Evolutionary conservation across 2,329 filamentous ascomycete genomes (phyloP).

Genomic region (Pseudopithomyces chartarum): DNA sequence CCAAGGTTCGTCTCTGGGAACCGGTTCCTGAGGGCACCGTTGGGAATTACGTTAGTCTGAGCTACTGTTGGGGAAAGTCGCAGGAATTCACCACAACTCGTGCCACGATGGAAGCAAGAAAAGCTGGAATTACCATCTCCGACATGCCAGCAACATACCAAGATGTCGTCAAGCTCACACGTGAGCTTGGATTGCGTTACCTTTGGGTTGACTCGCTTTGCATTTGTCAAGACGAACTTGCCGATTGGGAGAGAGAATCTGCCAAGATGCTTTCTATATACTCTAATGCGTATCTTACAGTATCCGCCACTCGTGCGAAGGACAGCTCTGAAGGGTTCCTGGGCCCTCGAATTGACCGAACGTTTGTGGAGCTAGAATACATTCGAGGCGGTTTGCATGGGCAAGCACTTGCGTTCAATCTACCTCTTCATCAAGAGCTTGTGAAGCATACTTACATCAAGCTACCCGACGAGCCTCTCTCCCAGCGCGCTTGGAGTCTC

Average conservation of each 20-base stretch:
- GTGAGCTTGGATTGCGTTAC: slow-evolving; percentile 16
- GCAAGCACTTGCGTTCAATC: slow-evolving; percentile 4
- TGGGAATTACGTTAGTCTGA: slow-evolving; percentile 10
- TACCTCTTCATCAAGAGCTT: slow-evolving; percentile 6
- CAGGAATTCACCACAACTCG: slow-evolving; percentile 8
- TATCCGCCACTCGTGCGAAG: slow-evolving; percentile 13
- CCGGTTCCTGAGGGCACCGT: slow-evolving; percentile 8
- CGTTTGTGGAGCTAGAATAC: slow-evolving; percentile 7
- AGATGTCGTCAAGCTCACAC: slow-evolving; percentile 13
- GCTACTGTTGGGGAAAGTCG: slow-evolving; percentile 15
- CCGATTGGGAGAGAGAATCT: slow-evolving; percentile 22
- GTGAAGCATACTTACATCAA: slow-evolving; percentile 3
- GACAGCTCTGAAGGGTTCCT: slow-evolving; percentile 11
- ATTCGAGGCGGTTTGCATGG: slow-evolving; percentile 1
- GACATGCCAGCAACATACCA: slow-evolving; percentile 12
- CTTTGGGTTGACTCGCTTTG: slow-evolving; percentile 26
- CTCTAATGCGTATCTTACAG: slow-evolving; percentile 15
- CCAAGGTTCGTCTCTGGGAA: slow-evolving; percentile 9
- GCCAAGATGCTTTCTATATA: slow-evolving; percentile 22
- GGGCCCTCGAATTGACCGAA: background rate
- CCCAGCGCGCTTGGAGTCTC: slow-evolving; percentile 11
- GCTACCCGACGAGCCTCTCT: slow-evolving; percentile 8
- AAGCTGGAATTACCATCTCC: slow-evolving; percentile 4
- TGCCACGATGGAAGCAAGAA: slow-evolving; percentile 4
- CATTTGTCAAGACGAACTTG: slow-evolving; percentile 16